A percentile compares a stretch with the other conserved stretches of the same genome.
Conservation (phyloP, 163 green algal species). For the Picocystis sp. region DNA sequence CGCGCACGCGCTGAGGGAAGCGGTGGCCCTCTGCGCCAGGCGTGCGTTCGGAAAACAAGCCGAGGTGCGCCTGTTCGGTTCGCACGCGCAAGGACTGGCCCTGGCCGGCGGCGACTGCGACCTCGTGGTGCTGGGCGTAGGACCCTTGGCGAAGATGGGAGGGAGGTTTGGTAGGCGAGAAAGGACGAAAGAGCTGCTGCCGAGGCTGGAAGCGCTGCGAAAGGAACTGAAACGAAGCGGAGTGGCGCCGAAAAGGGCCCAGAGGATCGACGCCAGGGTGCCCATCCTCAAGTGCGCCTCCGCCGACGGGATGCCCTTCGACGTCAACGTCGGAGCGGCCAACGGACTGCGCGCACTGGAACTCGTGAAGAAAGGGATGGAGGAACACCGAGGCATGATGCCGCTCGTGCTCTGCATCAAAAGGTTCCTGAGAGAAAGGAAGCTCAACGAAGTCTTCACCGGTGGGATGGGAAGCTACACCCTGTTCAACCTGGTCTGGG, state of each 20-base stretch:
- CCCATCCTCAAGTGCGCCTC: slow-evolving; percentile 49
- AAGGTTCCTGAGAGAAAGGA: slow-evolving; percentile 26
- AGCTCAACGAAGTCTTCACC: slow-evolving; percentile 42
- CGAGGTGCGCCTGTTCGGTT: slow-evolving; percentile 26
- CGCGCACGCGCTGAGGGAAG: slow-evolving; percentile 9
- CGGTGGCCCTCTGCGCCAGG: slow-evolving; percentile 13
- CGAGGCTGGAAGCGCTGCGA: slow-evolving; percentile 15
- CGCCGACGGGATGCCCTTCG: slow-evolving; percentile 23
- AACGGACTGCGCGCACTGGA: slow-evolving; percentile 56
- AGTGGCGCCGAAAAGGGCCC: slow-evolving; percentile 12
- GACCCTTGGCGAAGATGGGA: slow-evolving; percentile 4
- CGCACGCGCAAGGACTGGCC: slow-evolving; percentile 26
- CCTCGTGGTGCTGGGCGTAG: too few species aligned
- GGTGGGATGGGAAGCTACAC: slow-evolving; percentile 36
- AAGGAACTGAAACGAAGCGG: slow-evolving; percentile 18
- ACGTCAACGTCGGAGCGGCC: slow-evolving; percentile 49
- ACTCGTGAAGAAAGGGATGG: slow-evolving; percentile 34
- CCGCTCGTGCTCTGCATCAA: slow-evolving; percentile 38
- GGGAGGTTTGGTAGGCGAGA: too few species aligned
- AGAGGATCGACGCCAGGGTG: slow-evolving; percentile 34
- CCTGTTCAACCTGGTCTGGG: slow-evolving; percentile 18
- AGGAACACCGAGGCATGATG: slow-evolving; percentile 20
- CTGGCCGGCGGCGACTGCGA: slow-evolving; percentile 5
- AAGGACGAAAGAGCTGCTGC: slow-evolving; percentile 8
- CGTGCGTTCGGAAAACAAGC: slow-evolving; percentile 12